Percentiles rank a stretch among this genome's conserved stretches.
Conservation (phyloP, 306 rosid genomes). For the Cucurbita ficifolia region DNA sequence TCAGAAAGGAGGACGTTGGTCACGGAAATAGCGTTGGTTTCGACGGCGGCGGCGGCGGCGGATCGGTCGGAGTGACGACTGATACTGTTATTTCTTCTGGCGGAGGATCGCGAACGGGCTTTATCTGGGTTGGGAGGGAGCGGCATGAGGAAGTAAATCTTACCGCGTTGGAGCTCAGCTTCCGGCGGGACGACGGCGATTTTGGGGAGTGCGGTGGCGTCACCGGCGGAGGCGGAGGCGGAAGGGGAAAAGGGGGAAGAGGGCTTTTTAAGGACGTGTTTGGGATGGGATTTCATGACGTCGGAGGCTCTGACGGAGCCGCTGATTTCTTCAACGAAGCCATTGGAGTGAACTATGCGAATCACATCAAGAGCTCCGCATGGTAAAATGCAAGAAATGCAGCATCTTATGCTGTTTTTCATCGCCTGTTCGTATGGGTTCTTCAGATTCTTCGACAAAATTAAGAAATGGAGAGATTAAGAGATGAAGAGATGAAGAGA, state of each 20-base stretch:
- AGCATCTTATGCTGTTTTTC: constrained; percentile 75
- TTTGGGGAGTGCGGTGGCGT: constrained; percentile 31
- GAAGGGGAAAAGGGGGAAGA: constrained; percentile 28
- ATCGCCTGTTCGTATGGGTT: constrained; percentile 19
- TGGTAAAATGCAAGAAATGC: constrained; percentile 93
- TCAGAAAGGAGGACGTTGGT: constrained; percentile 19
- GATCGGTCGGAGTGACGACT: constrained; percentile 4
- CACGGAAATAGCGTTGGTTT: background rate
- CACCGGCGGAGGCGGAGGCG: background rate
- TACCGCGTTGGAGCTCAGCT: constrained; percentile 78
- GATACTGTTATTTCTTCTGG: constrained; percentile 4
- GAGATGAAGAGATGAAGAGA: background rate
- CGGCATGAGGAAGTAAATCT: constrained; percentile 92
- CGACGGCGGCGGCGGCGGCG: background rate
- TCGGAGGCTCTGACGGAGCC: constrained; percentile 60
- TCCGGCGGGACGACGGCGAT: constrained; percentile 79
- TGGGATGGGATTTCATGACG: constrained; percentile 71
- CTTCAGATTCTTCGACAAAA: no score
- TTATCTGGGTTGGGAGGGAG: constrained; percentile 29
- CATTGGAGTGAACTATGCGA: constrained; percentile 76
- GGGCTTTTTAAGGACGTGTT: constrained; percentile 76
- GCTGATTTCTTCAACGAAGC: constrained; percentile 69
- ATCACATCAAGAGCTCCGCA: constrained; percentile 87
- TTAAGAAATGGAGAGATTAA: background rate
- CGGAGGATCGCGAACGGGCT: background rate